phyloP scores from a whole-genome alignment of 2,329 filamentous ascomycete species.

The Cyphellophora attinorum region DNA sequence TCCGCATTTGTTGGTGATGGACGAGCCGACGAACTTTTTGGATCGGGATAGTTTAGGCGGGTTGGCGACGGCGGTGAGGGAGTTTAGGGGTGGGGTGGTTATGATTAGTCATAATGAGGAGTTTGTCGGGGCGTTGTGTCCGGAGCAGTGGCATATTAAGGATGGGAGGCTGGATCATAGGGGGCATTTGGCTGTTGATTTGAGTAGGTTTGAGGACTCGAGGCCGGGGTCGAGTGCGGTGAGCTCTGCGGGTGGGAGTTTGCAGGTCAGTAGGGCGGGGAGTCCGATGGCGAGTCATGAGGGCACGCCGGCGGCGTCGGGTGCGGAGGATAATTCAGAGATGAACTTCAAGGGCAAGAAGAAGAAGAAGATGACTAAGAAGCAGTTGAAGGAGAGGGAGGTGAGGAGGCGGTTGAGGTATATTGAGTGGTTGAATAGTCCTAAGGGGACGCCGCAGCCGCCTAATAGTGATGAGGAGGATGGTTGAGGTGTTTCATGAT shows the following conservation, averaged over 20 bases:
- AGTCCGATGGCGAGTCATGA: constrained; percentile 49
- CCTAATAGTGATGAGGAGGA: constrained; percentile 59
- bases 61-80: constrained; percentile 92
- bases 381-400: constrained; percentile 89
- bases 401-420: constrained; percentile 78
- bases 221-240: constrained; percentile 54
- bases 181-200: constrained; percentile 61
- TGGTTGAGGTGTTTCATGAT: not conserved
- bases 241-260: constrained; percentile 48
- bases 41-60: constrained; percentile 95
- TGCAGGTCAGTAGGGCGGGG: constrained; percentile 53
- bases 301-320: constrained; percentile 63
- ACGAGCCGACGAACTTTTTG: constrained; percentile 99
- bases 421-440: constrained; percentile 72
- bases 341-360: constrained; percentile 88
- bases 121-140: constrained; percentile 90
- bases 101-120: constrained; percentile 99
- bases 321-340: constrained; percentile 66
- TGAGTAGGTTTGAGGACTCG: constrained; percentile 81
- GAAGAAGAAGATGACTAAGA: constrained; percentile 95
- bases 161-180: constrained; percentile 81
- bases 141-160: constrained; percentile 90
- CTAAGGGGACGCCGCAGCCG: constrained; percentile 73
- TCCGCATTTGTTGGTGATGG: constrained; percentile 89
- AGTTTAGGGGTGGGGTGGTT: constrained; percentile 96